Evolutionary conservation across 768 basidiomycete species (phyloP), one percentile per base, ranked within the genome.

Genomic region (Pleurotus citrinopileatus): DNA sequence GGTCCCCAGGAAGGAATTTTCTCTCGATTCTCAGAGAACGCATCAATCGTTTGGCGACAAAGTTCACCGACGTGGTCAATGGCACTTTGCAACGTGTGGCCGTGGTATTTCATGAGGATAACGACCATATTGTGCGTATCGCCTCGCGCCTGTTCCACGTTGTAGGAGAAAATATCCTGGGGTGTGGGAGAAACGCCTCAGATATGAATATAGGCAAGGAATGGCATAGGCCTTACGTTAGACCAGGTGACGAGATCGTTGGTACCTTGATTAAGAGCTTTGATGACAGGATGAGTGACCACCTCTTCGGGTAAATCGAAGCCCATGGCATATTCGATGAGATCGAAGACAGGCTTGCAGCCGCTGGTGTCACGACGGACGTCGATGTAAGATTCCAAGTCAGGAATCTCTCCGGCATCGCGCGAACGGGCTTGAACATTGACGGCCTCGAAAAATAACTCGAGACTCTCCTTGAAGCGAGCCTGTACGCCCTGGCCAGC

Each of bases 191-290:
- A 40, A 57, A 58, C 43, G 47, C 51, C 17, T 29, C 29, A 38
- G 55, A 27, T 50, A 37, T 20, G 34, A 50, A 29, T 19, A 32
- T 32, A 55, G 26, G 27, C 9, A 44, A 19, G 42, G 44, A 17
- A 42, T 4, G 28, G 28, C 54, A 40, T 42, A 42, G 40, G 46
- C 62, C 82, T 62, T 66, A 89, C 89, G 63, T 91, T 91, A 17
- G 88, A 88, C 87, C 87, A 89, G n/a, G 87, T 83, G 52, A 91
- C 86, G 52, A 91, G 73, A 59, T 91, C 89, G 55, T 91, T 91
- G 17, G 89, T 76, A 17, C 81, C 77, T 61, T 89, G 81, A 46
- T 82, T 82, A 52, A 91, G 75, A 51, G 77, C 76, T 52, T 66
- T 68, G 20, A 91, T 77, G 51, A 81, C 62, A 2, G 84, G 85